These are phyloP conservation scores for Epichloe gansuensis DNA, from an alignment of 2,329 filamentous ascomycete genomes.

Conservation along the genomic window DNA sequence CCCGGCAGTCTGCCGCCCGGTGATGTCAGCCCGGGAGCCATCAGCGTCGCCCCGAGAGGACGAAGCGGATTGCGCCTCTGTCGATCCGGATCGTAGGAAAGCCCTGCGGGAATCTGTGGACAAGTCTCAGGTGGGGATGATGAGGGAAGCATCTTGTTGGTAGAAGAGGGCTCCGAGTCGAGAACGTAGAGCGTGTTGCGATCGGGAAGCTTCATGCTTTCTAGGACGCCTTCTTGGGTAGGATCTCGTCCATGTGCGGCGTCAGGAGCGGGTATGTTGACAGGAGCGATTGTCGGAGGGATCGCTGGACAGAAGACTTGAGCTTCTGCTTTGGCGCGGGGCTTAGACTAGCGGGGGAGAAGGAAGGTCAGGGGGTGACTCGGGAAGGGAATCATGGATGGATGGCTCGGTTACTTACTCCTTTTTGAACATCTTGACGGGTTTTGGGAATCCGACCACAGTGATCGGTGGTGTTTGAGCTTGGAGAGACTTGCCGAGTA, in stretches of 20 bases:
- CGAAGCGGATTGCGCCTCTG: slow-evolving; percentile 91
- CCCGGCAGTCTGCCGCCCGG: slow-evolving; percentile 68
- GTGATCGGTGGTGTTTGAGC: neutral
- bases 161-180: slow-evolving; percentile 75
- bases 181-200: slow-evolving; percentile 81
- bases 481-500: slow-evolving; percentile 1
- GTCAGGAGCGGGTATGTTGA: slow-evolving; percentile 76
- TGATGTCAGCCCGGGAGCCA: slow-evolving; percentile 88
- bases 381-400: slow-evolving; percentile 18
- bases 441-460: neutral
- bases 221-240: slow-evolving; percentile 92
- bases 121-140: slow-evolving; percentile 76
- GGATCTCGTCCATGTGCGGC: slow-evolving; percentile 81
- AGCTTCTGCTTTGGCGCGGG: slow-evolving; percentile 76
- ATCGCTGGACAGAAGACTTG: slow-evolving; percentile 89
- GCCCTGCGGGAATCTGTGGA: slow-evolving; percentile 78
- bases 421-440: slow-evolving; percentile 75
- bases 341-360: no score
- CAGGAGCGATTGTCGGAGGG: slow-evolving; percentile 69
- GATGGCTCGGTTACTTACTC: slow-evolving; percentile 46
- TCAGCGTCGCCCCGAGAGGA: slow-evolving; percentile 88
- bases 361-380: slow-evolving; percentile 42
- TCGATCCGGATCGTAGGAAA: slow-evolving; percentile 85
- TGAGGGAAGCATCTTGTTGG: slow-evolving; percentile 65
- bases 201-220: slow-evolving; percentile 87